phyloP scores from a whole-genome alignment of 2,329 filamentous ascomycete species.

The Ophiocordyceps camponoti-saundersi region DNA sequence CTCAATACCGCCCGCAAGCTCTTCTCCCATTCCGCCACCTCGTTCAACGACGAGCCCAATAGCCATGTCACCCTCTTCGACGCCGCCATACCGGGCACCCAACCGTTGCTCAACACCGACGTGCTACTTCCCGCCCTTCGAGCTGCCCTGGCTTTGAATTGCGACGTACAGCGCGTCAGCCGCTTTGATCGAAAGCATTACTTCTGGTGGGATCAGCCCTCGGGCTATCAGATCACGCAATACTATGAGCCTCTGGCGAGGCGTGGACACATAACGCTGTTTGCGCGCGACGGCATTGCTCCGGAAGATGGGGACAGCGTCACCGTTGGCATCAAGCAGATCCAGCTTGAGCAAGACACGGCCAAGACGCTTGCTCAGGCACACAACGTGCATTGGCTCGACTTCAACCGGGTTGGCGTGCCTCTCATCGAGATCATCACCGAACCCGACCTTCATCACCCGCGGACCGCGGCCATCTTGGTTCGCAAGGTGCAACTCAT shows the following conservation, averaged over 20 bases:
- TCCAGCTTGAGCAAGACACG: conserved; percentile 96
- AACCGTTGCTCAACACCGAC: conserved; percentile 70
- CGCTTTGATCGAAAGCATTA: conserved; percentile 95
- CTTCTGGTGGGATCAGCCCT: conserved; percentile 95
- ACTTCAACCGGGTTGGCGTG: conserved; percentile 85
- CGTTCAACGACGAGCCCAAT: conserved; percentile 56
- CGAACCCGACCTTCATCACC: conserved; percentile 71
- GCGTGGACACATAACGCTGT: conserved; percentile 56
- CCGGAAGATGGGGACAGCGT: conserved; percentile 54
- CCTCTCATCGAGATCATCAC: conserved; percentile 94
- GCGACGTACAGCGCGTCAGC: conserved; percentile 59
- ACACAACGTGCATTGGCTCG: conserved; percentile 58
- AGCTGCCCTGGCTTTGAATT: conserved; percentile 71
- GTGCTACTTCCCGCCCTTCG: conserved; percentile 79
- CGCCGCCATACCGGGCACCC: conserved; percentile 72
- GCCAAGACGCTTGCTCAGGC: conserved; percentile 79
- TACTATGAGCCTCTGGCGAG: conserved; percentile 64
- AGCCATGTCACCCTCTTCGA: conserved; percentile 83
- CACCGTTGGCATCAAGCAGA: conserved; percentile 69
- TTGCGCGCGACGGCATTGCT: conserved; percentile 62
- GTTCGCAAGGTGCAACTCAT: conserved; percentile 78
- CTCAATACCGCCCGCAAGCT: conserved; percentile 79
- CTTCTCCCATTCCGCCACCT: conserved; percentile 59
- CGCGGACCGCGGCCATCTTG: conserved; percentile 71
- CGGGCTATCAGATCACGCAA: conserved; percentile 95